Evolutionary conservation across 148 eudicot species (phyloP).

Genomic region (Suaeda aralocaspica): DNA sequence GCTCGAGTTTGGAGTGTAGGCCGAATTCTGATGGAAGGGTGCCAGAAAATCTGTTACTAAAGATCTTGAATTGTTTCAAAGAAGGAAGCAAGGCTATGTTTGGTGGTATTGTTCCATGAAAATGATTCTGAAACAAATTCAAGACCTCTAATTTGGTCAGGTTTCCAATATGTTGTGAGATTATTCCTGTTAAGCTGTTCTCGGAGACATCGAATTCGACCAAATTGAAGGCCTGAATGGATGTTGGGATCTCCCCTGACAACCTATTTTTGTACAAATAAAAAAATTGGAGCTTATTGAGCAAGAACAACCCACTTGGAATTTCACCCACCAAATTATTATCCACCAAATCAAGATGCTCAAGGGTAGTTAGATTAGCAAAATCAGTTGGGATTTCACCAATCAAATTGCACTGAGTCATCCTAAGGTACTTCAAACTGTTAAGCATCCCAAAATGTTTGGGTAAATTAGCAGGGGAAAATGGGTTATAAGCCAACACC

Average conservation of each 20-base stretch:
- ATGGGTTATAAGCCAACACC: constrained; percentile 32
- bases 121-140: constrained; percentile 33
- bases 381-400: constrained; percentile 58
- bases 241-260: constrained; percentile 51
- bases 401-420: constrained; percentile 37
- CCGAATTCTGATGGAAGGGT: constrained; percentile 59
- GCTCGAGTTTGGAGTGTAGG: constrained; percentile 47
- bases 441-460: constrained; percentile 40
- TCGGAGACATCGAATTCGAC: constrained; percentile 36
- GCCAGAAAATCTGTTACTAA: constrained; percentile 46
- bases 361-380: constrained; percentile 37
- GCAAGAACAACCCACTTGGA: constrained; percentile 53
- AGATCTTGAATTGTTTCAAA: constrained; percentile 30
- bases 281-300: constrained; percentile 43
- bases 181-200: constrained; percentile 43
- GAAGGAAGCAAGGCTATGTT: constrained; percentile 39
- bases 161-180: constrained; percentile 40
- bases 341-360: constrained; percentile 39
- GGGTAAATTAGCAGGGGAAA: constrained; percentile 36
- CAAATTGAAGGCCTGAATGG: constrained; percentile 35
- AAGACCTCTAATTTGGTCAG: constrained; percentile 31
- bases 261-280: constrained; percentile 47
- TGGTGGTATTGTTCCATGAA: constrained; percentile 43
- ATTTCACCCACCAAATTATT: constrained; percentile 51
- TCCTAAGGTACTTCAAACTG: constrained; percentile 34